Base-by-base conservation (phyloP, 2,329 filamentous ascomycete genomes). In the Rhynchosporium graminicola region DNA sequence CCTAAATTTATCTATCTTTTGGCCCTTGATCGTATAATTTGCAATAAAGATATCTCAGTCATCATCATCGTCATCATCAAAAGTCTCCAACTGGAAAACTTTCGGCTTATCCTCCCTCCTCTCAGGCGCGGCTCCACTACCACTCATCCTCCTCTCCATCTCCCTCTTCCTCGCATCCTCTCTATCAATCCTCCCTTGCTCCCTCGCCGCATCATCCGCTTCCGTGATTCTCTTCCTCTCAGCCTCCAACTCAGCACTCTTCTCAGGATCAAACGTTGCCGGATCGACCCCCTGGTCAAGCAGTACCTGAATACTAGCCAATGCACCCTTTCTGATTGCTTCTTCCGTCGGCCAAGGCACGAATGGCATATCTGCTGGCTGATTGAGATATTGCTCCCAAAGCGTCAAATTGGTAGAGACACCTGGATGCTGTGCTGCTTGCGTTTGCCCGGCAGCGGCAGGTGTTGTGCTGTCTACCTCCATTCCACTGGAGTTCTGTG, bases 331-430 rank as follows among this genome's bases (percentile, higher is more conserved):
- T 38, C 85, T 83, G 65, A 95, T 90, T 63, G 86, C 83, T 38
- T 88, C 84, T 65, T 91, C 86, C 33, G 79, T 80, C 0, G 91
- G 91, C 91, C 91, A 96, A 0, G 91, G 91, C 52, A 86, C 82
- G 77, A 92, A 96, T n/a, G 79, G 72, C 43, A 82, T 72, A 9
- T 82, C 80, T 8, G 80, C 80, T 20, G 82, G 75, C 0, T 85
- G 83, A 70, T 89, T 86, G 51, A 82, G 69, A 69, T 72, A 77
- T 52, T 72, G 70, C 48, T 74, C 71, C 43, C 78, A 75, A 36
- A 74, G 70, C 3, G 72, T 68, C 4, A 74, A 74, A 31, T 55
- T 62, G 69, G 38, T 69, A 65, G 51, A 60, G 62, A 56, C 62
- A 65, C 71, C 48, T 59, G 57, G 67, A 62, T 55, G 61, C 12